phyloP scores from a whole-genome alignment of 139 green algal species.

The Tetradesmus obliquus region DNA sequence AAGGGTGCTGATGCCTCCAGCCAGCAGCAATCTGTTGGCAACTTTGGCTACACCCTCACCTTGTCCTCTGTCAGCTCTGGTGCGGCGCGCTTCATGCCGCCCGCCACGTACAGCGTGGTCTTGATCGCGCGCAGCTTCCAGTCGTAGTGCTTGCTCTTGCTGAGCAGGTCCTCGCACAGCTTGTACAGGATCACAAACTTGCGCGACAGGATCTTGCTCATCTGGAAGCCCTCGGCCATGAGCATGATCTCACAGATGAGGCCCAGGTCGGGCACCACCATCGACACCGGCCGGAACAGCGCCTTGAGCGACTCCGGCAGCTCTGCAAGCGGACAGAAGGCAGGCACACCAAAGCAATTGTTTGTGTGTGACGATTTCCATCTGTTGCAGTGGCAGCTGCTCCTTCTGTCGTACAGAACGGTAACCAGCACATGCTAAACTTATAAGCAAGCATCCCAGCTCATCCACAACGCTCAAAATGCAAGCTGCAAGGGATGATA shows the following conservation, averaged over 20 bases:
- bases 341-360: conserved; percentile 37
- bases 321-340: conserved; percentile 71
- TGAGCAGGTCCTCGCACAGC: conserved; percentile 93
- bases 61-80: conserved; percentile 93
- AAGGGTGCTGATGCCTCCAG: no score
- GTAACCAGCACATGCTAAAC: no score
- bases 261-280: conserved; percentile 90
- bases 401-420: no score
- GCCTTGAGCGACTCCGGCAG: conserved; percentile 94
- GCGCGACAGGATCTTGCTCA: conserved; percentile 86
- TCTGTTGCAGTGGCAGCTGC: background rate
- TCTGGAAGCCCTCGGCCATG: conserved; percentile 95
- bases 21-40: no score
- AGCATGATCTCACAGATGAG: conserved; percentile 98
- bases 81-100: conserved; percentile 90
- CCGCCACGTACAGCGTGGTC: conserved; percentile 95
- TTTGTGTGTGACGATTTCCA: background rate
- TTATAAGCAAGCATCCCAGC: no score
- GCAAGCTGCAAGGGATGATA: no score
- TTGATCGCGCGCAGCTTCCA: conserved; percentile 99
- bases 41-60: conserved; percentile 49
- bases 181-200: conserved; percentile 97
- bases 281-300: conserved; percentile 95
- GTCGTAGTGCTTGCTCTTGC: conserved; percentile 92
- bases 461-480: no score